Evolutionary conservation across 1,139 yeast species (phyloP).

Genomic region (Sugiyamaella xylanicola): DNA sequence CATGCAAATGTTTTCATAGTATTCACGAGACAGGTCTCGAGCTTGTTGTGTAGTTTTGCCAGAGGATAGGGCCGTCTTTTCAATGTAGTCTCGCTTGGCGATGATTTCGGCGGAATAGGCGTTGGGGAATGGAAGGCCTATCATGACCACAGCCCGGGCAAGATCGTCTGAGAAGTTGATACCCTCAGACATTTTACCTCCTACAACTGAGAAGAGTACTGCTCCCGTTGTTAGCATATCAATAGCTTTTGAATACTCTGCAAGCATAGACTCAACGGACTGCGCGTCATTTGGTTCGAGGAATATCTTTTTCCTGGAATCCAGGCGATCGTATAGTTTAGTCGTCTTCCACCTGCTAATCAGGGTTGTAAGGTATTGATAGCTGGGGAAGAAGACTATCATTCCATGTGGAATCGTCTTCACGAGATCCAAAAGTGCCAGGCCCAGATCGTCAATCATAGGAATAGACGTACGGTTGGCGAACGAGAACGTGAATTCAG

Average conservation of each 20-base stretch:
- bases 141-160: slow-evolving; percentile 84
- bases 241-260: slow-evolving; percentile 50
- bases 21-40: slow-evolving; percentile 53
- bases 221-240: slow-evolving; percentile 52
- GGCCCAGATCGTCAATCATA: slow-evolving; percentile 59
- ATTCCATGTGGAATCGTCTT: slow-evolving; percentile 68
- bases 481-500: slow-evolving; percentile 66
- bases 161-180: slow-evolving; percentile 85
- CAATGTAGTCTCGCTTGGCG: slow-evolving; percentile 70
- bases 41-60: slow-evolving; percentile 53
- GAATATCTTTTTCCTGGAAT: slow-evolving; percentile 45
- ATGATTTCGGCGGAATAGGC: slow-evolving; percentile 79
- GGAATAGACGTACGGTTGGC: slow-evolving; percentile 54
- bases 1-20: slow-evolving; percentile 87
- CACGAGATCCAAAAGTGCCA: slow-evolving; percentile 49
- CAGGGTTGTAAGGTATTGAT: slow-evolving; percentile 62
- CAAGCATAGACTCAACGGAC: slow-evolving; percentile 51
- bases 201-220: slow-evolving; percentile 79
- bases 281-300: slow-evolving; percentile 55
- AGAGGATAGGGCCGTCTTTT: slow-evolving; percentile 41
- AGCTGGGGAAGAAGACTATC: slow-evolving; percentile 85
- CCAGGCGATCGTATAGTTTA: slow-evolving; percentile 36
- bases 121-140: slow-evolving; percentile 91
- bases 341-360: slow-evolving; percentile 54
- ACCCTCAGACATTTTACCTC: slow-evolving; percentile 94